Percentiles rank a stretch among this genome's conserved stretches.
Evolutionary conservation across 345 rosid genomes (phyloP).

Genomic region (Bruguiera parviflora): DNA sequence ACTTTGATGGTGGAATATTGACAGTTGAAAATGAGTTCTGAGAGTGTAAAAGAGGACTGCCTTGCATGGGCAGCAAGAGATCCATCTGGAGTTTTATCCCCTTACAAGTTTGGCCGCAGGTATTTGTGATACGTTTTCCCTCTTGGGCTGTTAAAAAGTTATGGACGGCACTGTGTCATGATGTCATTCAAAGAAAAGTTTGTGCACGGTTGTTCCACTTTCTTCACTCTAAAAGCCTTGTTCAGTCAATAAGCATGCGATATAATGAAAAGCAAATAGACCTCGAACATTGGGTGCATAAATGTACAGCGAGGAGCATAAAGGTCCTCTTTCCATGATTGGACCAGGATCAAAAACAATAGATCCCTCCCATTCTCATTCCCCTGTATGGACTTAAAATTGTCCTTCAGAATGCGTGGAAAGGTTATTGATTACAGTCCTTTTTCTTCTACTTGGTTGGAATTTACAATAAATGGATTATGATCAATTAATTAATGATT

Average conservation of each 20-base stretch:
- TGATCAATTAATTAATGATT: too few relatives aligned
- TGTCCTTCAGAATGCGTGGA: too few relatives aligned
- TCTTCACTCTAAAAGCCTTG: neutral
- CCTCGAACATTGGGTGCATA: neutral
- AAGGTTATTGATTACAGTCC: too few relatives aligned
- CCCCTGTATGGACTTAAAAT: too few relatives aligned
- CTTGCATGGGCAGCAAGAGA: constrained; percentile 1
- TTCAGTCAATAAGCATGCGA: neutral
- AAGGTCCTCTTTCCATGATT: neutral
- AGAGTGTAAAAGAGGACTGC: neutral
- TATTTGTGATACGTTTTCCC: neutral
- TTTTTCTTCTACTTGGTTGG: too few relatives aligned
- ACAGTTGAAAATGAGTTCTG: constrained; percentile 2
- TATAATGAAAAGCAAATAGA: neutral
- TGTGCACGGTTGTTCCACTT: neutral
- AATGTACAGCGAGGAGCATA: neutral
- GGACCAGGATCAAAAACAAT: neutral
- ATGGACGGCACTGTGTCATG: neutral
- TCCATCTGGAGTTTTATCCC: constrained; percentile 3
- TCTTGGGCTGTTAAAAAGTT: too few relatives aligned
- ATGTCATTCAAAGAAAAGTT: neutral
- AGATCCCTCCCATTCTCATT: neutral
- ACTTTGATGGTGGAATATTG: neutral
- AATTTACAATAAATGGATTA: too few relatives aligned
- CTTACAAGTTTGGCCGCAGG: constrained; percentile 1